Evolutionary conservation across 2,329 filamentous ascomycete species (phyloP), one percentile per base, ranked within the genome.

Genomic region (Aspergillus costaricaensis): DNA sequence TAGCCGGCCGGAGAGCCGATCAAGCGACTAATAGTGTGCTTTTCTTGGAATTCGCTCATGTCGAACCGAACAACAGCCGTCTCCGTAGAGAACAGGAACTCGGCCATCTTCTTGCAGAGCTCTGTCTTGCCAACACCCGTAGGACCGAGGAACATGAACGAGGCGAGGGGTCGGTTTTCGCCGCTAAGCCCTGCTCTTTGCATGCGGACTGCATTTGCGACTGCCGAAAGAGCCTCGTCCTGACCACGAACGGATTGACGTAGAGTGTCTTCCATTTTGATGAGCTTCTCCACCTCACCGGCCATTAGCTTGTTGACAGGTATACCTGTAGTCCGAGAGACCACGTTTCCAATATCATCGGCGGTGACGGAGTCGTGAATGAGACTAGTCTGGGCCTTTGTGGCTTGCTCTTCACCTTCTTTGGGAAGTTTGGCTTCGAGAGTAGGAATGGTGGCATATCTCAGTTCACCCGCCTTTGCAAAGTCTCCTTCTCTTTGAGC

Each of bases 91-190:
- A 98, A 99, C 39, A 99, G 82, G 80, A 97, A 98, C 60, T 85
- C 86, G 1, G 95, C 95, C 68, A 99, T 88, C 74, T 96, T 94
- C 82, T 98, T 98, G 83, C 93, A 96, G 1, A 98, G 86, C 73
- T 98, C 93, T 3, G 95, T 99, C 81, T 98, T 99, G 59, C 95
- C 95, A 17, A 97, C 94, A 72, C 95, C 95, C 0, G 95, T 98
- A 5, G 95, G 95, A 0, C 95, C 95, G 3, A 98, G 85, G 85
- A 98, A 97, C 89, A 98, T 97, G 81, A 98, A 97, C 0, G 91
- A 96, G 0, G 94, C 95, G 5, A 96, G 83, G 0, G 95, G 95
- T 0, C 92, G 85, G 75, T 97, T 96, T 70, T 97, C 92, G 36
- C 92, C 92, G 61, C 90, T 96, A 8, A 98, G 82, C 1, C 95